Conservation (phyloP, 2,329 filamentous ascomycete genomes). For the Hypoxylon sp. region DNA sequence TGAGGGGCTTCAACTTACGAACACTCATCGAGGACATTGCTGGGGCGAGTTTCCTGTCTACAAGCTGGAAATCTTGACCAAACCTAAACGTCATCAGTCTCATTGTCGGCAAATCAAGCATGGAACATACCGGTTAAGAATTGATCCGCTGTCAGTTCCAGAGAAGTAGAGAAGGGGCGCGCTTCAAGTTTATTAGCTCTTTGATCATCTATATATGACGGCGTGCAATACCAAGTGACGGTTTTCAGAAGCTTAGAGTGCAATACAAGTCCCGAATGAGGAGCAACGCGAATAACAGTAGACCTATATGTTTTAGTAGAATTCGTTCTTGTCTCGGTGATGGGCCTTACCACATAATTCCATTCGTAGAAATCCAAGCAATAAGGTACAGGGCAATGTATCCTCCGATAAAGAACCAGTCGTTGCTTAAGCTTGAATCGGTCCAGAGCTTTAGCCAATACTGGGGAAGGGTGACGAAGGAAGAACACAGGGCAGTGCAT, state of each 20-base stretch:
- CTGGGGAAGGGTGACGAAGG: constrained; percentile 57
- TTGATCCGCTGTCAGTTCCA: constrained; percentile 58
- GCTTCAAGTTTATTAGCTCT: constrained; percentile 43
- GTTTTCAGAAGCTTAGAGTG: constrained; percentile 55
- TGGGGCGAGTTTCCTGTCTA: constrained; percentile 60
- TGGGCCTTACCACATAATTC: constrained; percentile 54
- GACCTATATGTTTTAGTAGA: constrained; percentile 48
- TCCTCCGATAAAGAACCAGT: constrained; percentile 55
- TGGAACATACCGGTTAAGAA: constrained; percentile 57
- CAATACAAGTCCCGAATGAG: constrained; percentile 55
- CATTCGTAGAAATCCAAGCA: constrained; percentile 57
- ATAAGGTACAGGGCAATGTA: constrained; percentile 56
- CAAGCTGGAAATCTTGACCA: constrained; percentile 61
- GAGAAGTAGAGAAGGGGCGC: constrained; percentile 61
- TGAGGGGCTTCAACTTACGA: constrained; percentile 52
- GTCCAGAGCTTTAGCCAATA: constrained; percentile 61
- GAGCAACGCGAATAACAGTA: constrained; percentile 55
- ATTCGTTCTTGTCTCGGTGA: background rate
- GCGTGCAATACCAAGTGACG: constrained; percentile 42
- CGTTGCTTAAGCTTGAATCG: constrained; percentile 45
- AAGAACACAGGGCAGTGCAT: constrained; percentile 50
- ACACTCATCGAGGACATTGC: constrained; percentile 54
- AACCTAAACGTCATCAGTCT: constrained; percentile 53
- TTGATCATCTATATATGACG: background rate
- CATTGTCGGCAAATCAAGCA: background rate